phyloP scores from a whole-genome alignment of 139 green algal species.

The Micractinium conductrix region DNA sequence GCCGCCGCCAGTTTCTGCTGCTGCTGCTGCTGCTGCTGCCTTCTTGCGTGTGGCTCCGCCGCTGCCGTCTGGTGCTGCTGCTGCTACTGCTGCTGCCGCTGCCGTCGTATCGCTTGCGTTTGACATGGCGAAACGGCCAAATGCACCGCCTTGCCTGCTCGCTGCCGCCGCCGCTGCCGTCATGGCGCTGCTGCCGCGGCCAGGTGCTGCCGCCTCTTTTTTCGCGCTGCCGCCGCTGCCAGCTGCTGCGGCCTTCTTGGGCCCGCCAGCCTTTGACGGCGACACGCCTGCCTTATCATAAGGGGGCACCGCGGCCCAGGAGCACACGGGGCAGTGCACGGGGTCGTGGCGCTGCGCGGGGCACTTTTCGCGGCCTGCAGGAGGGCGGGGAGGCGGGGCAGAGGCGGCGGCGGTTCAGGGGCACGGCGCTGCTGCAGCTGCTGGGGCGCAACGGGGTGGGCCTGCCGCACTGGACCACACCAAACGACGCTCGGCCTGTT shows the following conservation, averaged over 20 bases:
- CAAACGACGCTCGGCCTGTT: neutral
- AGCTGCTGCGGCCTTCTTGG: neutral
- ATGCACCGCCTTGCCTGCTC: no score
- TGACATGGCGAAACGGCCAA: no score
- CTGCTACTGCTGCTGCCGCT: neutral
- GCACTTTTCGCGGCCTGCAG: constrained; percentile 79
- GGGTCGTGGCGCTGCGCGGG: constrained; percentile 77
- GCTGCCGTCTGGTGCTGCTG: neutral
- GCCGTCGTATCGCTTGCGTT: no score
- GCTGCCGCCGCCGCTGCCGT: no score
- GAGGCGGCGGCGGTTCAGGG: neutral
- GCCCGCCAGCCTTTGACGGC: neutral
- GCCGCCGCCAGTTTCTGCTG: neutral
- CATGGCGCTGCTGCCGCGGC: no score
- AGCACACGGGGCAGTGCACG: constrained; percentile 78
- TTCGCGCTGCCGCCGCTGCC: neutral
- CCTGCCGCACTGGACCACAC: neutral
- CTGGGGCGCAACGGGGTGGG: neutral
- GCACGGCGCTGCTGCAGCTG: neutral
- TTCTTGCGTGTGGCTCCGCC: no score
- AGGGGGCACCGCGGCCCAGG: constrained; percentile 72
- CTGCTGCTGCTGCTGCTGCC: no score
- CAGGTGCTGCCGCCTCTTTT: no score
- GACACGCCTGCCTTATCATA: constrained; percentile 42
- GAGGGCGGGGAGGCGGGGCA: neutral